phyloP scores from a whole-genome alignment of 202 grass and related monocot genomes.

The Schoenoplectus triqueter region DNA sequence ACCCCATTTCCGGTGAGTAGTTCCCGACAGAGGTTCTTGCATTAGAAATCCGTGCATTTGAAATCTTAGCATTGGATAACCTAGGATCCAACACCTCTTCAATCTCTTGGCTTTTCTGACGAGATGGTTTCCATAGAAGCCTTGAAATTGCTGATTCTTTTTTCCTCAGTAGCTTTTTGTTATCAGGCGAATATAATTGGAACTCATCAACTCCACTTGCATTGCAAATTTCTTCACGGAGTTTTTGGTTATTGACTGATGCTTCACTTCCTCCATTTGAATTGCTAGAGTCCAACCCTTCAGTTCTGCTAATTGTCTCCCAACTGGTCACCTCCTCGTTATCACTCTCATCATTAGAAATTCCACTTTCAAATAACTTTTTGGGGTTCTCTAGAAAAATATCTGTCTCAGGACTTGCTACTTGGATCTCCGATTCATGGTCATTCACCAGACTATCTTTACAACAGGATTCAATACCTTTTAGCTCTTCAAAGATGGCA shows the following conservation, averaged over 20 bases:
- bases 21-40: conserved; percentile 59
- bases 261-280: conserved; percentile 71
- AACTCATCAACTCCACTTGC: conserved; percentile 49
- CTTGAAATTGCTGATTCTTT: conserved; percentile 86
- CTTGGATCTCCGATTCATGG: conserved; percentile 68
- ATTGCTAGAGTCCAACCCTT: conserved; percentile 69
- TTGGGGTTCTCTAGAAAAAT: conserved; percentile 68
- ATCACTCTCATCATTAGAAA: conserved; percentile 52
- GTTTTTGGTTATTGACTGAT: conserved; percentile 65
- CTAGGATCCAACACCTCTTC: conserved; percentile 56
- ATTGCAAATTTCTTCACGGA: conserved; percentile 60
- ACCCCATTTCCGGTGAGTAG: conserved; percentile 63
- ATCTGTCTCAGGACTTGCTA: conserved; percentile 64
- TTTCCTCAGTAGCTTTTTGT: conserved; percentile 63
- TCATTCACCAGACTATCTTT: conserved; percentile 50
- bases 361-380: conserved; percentile 52
- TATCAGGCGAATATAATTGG: conserved; percentile 44
- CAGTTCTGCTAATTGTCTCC: conserved; percentile 75
- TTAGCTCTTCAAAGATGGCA: conserved; percentile 83
- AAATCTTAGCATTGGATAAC: conserved; percentile 39
- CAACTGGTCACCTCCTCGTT: conserved; percentile 79
- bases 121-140: conserved; percentile 81
- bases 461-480: conserved; percentile 73
- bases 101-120: conserved; percentile 59
- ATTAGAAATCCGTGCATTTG: conserved; percentile 62